Evolutionary conservation across 2,329 filamentous ascomycete genomes (phyloP).

Genomic region (Xylariaceae sp.): DNA sequence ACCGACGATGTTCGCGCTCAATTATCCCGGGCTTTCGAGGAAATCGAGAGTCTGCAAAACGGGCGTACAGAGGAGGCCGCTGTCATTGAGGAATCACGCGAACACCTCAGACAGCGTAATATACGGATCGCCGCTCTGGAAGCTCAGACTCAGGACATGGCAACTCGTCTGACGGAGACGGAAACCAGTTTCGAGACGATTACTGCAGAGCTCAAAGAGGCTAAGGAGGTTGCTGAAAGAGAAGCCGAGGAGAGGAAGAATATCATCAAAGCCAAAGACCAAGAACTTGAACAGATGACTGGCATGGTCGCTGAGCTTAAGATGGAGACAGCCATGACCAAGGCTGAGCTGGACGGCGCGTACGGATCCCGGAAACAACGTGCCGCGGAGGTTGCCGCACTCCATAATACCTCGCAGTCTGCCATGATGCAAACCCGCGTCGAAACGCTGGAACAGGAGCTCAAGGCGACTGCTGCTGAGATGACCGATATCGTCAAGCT

Average conservation of each 20-base stretch:
- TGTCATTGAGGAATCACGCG: constrained; percentile 34
- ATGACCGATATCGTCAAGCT: constrained; percentile 32
- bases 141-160: constrained; percentile 37
- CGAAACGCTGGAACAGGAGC: constrained; percentile 58
- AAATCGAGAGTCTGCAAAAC: constrained; percentile 40
- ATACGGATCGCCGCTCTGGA: constrained; percentile 42
- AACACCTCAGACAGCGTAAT: constrained; percentile 41
- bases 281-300: constrained; percentile 37
- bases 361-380: constrained; percentile 56
- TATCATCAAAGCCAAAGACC: constrained; percentile 39
- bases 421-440: constrained; percentile 37
- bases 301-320: constrained; percentile 54
- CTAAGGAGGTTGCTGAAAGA: constrained; percentile 29
- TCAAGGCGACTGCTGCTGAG: constrained; percentile 45
- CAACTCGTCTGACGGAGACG: constrained; percentile 34
- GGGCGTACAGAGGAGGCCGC: constrained; percentile 32
- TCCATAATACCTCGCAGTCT: constrained; percentile 42
- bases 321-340: constrained; percentile 56
- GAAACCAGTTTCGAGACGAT: constrained; percentile 38
- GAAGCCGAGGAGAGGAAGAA: constrained; percentile 33
- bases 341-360: constrained; percentile 57
- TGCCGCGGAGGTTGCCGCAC: constrained; percentile 52
- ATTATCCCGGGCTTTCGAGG: constrained; percentile 43
- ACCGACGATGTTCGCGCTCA: constrained; percentile 42
- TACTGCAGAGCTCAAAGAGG: constrained; percentile 34